Evolutionary conservation across 1,284 basidiomycete genomes (phyloP), one percentile per base, ranked within the genome.

Genomic region (Austroboletus niveus): DNA sequence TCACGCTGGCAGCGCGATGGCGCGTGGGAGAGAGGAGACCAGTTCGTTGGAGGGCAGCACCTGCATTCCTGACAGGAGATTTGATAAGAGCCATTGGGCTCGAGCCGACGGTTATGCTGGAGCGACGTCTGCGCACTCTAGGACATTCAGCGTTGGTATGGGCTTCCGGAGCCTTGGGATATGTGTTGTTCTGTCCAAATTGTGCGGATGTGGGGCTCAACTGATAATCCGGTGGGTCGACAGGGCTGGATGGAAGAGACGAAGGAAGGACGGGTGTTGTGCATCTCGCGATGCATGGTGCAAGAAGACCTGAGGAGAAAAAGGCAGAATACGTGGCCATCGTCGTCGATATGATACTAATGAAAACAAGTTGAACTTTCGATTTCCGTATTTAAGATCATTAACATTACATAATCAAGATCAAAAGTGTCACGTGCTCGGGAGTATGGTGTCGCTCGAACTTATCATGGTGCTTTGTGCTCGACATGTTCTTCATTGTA

Each of bases 401-500:
- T 29, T 9, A 5, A 15, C 14, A 1, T 61, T 64, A 61, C 51
- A 15, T 64, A 61, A 61, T 60, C 49, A 20, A 31, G n/a, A 42
- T 14, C 10, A 39, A 15, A 41, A 3, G 20, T 39, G 55, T 60
- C 57, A 61, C 57, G 59, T 55, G 56, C 14, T 1, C 20, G 32
- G 2, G 11, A 30, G 12, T 39, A 30, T 10, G 14, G 32, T 14
- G 3, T 34, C 32, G 32, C 14, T 14, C 10, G 6, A 9, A 34
- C 32, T 7, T 7, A 14, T 17, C 29, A 11, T 5, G 4, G 2
- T 27, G 31, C 22, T 32, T 52, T 43, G 20, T 24, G 39, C 17
- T 42, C 58, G 24, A 42, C 46, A 89, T 89, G 87, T 89, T 89
- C 75, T 89, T 89, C 76, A 89, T 89, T 58, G 86, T 86, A 68